phyloP scores from a whole-genome alignment of 305 asterid genomes.

The Fraxinus platypoda region DNA sequence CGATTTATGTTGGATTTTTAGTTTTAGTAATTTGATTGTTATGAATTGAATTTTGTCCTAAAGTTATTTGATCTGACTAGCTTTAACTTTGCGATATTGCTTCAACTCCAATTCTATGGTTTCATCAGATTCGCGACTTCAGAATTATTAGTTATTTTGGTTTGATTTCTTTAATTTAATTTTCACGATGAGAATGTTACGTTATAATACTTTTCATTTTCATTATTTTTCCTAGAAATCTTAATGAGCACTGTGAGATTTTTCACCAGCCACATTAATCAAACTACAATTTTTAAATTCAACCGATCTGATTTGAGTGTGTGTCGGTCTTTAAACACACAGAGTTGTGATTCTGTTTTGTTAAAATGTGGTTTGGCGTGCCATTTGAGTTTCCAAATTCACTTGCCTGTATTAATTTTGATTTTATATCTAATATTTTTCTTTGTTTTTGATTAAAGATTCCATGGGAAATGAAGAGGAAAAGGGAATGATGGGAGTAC shows the following conservation, averaged over 20 bases:
- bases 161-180: background rate
- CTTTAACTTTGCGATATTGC: slow-evolving; percentile 18
- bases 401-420: background rate
- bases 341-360: background rate
- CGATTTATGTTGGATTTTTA: slow-evolving; percentile 15
- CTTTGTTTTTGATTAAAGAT: slow-evolving; percentile 29
- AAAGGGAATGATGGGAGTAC: slow-evolving; percentile 52
- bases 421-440: slow-evolving; percentile 7
- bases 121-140: slow-evolving; percentile 40
- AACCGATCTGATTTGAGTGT: background rate
- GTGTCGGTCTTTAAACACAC: background rate
- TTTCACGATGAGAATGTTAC: background rate
- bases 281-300: slow-evolving; percentile 17
- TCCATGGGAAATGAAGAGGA: slow-evolving; percentile 73
- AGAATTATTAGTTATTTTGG: slow-evolving; percentile 17
- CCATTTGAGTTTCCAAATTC: background rate
- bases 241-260: background rate
- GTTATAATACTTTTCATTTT: background rate
- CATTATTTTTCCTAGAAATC: slow-evolving; percentile 3
- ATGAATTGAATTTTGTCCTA: slow-evolving; percentile 22
- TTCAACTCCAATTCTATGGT: slow-evolving; percentile 39
- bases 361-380: background rate
- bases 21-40: slow-evolving; percentile 28
- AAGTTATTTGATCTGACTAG: slow-evolving; percentile 42
- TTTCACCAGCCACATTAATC: background rate